Evolutionary conservation across 805 yeast species (phyloP).

Genomic region (Groenewaldozyma salmanticensis): DNA sequence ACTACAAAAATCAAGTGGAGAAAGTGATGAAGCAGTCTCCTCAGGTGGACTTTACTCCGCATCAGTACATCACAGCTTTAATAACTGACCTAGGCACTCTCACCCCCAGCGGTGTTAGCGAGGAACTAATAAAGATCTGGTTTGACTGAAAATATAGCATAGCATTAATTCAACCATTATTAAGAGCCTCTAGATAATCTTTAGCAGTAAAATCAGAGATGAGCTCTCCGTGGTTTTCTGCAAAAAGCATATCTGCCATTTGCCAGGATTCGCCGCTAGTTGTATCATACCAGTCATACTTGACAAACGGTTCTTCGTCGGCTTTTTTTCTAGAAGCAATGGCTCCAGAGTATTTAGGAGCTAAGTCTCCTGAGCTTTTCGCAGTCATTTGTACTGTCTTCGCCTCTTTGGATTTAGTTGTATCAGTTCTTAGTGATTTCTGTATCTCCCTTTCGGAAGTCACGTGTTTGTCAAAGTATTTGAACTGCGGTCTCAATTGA

Average conservation of each 20-base stretch:
- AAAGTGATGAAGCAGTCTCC: constrained; percentile 40
- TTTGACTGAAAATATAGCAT: constrained; percentile 48
- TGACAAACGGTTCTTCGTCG: constrained; percentile 46
- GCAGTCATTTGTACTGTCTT: constrained; percentile 73
- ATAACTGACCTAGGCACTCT: constrained; percentile 94
- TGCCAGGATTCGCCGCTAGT: constrained; percentile 26
- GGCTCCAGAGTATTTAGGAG: constrained; percentile 62
- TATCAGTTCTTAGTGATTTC: constrained; percentile 31
- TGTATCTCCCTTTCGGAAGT: constrained; percentile 31
- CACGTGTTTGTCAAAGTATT: constrained; percentile 58
- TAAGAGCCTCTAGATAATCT: constrained; percentile 16
- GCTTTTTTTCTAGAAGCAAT: constrained; percentile 51
- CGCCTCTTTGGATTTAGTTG: constrained; percentile 34
- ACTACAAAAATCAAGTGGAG: constrained; percentile 8
- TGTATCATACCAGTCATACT: constrained; percentile 38
- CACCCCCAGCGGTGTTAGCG: constrained; percentile 97
- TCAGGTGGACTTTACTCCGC: constrained; percentile 86
- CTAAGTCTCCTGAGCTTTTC: constrained; percentile 46
- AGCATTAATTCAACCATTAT: background rate
- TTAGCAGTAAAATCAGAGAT: constrained; percentile 13
- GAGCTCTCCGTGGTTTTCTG: constrained; percentile 12
- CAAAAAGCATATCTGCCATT: constrained; percentile 20
- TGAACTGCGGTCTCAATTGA: constrained; percentile 75
- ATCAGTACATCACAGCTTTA: constrained; percentile 87
- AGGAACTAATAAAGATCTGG: constrained; percentile 97